Evolutionary conservation across 306 rosid species (phyloP).

Genomic region (Casuarina cunninghamiana): DNA sequence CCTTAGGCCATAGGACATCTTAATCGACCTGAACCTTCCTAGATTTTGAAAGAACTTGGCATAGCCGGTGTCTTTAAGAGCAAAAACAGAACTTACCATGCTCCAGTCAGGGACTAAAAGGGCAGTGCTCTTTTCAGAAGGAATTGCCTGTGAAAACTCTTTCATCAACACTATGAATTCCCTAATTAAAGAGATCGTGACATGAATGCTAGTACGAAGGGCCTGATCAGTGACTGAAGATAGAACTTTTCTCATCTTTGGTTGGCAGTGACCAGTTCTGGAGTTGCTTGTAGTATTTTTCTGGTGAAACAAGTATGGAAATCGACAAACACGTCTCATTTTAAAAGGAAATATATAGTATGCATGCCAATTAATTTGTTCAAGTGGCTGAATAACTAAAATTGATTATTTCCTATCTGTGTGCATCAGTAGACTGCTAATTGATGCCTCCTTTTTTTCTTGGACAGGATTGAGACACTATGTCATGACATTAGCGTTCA

Average conservation of each 20-base stretch:
- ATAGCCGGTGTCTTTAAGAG: not conserved
- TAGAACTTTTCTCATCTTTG: not conserved
- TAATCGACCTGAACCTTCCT: not conserved
- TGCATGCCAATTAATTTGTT: constrained; percentile 5
- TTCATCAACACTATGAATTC: not conserved
- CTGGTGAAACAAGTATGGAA: constrained; percentile 7
- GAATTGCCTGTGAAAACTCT: not conserved
- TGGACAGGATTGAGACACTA: constrained; percentile 78
- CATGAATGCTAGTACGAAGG: constrained; percentile 16
- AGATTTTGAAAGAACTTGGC: not conserved
- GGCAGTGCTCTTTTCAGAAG: constrained; percentile 3
- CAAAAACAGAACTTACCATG: not conserved
- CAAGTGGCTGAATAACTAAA: constrained; percentile 9
- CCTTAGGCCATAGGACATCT: not conserved
- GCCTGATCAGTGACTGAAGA: not conserved
- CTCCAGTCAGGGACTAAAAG: not conserved
- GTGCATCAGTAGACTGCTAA: constrained; percentile 14
- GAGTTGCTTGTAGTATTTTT: not conserved
- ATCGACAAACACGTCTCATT: not conserved
- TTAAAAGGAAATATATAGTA: not conserved
- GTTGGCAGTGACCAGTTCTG: constrained; percentile 9
- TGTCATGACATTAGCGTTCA: constrained; percentile 90
- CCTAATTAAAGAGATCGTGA: not conserved
- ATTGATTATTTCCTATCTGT: not conserved
- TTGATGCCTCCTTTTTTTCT: constrained; percentile 24